Evolutionary conservation across 306 rosid genomes (phyloP).

Genomic region (Abrus precatorius): DNA sequence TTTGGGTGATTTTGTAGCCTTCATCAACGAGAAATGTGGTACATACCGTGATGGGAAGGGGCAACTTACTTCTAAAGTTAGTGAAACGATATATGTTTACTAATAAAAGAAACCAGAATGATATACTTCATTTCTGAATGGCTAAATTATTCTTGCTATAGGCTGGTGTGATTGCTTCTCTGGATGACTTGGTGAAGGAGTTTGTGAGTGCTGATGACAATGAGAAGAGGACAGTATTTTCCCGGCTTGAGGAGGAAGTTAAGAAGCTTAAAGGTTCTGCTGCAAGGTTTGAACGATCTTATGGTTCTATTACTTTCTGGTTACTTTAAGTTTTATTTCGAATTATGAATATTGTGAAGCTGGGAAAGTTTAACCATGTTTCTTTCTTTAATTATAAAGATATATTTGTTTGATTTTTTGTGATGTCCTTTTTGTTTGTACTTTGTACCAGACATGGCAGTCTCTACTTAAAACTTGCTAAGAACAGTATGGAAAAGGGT

Average conservation of each 20-base stretch:
- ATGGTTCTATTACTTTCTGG: constrained; percentile 29
- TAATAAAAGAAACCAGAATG: constrained; percentile 1
- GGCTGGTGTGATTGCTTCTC: constrained; percentile 76
- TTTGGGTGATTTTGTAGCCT: constrained; percentile 75
- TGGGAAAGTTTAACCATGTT: not conserved
- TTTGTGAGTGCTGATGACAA: constrained; percentile 65
- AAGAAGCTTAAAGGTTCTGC: constrained; percentile 73
- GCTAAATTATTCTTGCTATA: constrained; percentile 48
- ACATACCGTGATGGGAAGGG: constrained; percentile 85
- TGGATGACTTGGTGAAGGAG: constrained; percentile 76
- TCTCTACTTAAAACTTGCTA: constrained; percentile 78
- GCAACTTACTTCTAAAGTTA: constrained; percentile 70
- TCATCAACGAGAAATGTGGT: constrained; percentile 81
- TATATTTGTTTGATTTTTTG: constrained; percentile 20
- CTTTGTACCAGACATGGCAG: constrained; percentile 63
- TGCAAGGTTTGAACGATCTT: constrained; percentile 63
- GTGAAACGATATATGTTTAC: constrained; percentile 43
- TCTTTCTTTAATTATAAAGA: constrained; percentile 16
- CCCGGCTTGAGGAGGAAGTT: constrained; percentile 80
- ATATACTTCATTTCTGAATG: constrained; percentile 4
- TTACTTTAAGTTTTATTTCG: constrained; percentile 21
- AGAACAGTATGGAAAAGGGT: constrained; percentile 77
- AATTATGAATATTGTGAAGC: constrained; percentile 17
- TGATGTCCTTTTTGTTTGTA: constrained; percentile 18
- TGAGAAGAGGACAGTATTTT: constrained; percentile 67